phyloP scores from a whole-genome alignment of 345 rosid species.

The Heritiera littoralis region DNA sequence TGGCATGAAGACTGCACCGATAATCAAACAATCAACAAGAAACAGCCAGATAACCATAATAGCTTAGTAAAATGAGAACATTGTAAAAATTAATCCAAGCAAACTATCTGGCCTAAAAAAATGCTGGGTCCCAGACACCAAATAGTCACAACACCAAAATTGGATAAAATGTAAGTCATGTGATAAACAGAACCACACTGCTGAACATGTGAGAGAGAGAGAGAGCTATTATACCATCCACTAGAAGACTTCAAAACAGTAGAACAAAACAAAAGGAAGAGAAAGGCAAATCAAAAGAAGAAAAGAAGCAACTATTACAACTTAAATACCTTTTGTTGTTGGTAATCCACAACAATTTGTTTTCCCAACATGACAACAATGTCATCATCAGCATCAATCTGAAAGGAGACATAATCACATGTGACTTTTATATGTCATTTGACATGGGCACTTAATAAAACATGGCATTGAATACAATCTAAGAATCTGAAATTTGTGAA shows the following conservation, averaged over 20 bases:
- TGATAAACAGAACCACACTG: not conserved
- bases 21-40: not conserved
- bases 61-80: no score
- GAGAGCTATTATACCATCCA: not conserved
- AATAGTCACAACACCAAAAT: not conserved
- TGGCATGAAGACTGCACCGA: not conserved
- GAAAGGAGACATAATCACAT: constrained; percentile 29
- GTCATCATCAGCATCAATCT: constrained; percentile 81
- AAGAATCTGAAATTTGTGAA: not conserved
- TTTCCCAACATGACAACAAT: constrained; percentile 61
- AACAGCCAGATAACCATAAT: not conserved
- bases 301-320: constrained; percentile 21
- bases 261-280: constrained; percentile 15
- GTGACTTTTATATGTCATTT: not conserved
- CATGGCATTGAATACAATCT: not conserved
- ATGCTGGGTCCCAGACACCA: not conserved
- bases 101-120: constrained; percentile 1
- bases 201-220: not conserved
- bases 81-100: not conserved
- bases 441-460: not conserved
- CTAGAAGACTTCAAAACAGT: not conserved
- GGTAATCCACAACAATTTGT: constrained; percentile 70
- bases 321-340: constrained; percentile 64
- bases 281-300: constrained; percentile 4
- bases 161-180: not conserved